These are phyloP conservation scores for Chaetoceros muelleri DNA, from an alignment of 108 stramenopile genomes.

Conservation along the genomic window DNA sequence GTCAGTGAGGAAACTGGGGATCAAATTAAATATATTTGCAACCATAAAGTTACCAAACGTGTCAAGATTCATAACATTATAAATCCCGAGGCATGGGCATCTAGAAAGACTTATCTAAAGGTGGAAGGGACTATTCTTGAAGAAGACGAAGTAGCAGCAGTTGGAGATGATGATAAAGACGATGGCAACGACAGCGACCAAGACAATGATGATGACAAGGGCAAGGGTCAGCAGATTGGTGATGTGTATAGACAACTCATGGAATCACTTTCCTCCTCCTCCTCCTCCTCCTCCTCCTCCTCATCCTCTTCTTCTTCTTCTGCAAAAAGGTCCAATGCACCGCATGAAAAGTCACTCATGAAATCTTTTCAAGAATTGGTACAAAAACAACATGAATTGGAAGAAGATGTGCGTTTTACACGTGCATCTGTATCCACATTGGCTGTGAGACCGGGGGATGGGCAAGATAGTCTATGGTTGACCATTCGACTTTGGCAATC, in stretches of 20 bases:
- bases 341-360: slow-evolving; percentile 37
- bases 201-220: slow-evolving; percentile 12
- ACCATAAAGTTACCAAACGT: slow-evolving; percentile 68
- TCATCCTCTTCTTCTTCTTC: not conserved
- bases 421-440: slow-evolving; percentile 43
- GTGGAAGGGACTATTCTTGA: slow-evolving; percentile 64
- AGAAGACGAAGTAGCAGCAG: slow-evolving; percentile 33
- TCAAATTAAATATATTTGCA: slow-evolving; percentile 84
- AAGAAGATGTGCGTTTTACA: slow-evolving; percentile 80
- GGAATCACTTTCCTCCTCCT: not conserved
- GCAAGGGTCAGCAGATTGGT: slow-evolving; percentile 9
- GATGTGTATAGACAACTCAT: not conserved
- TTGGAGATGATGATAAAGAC: slow-evolving; percentile 11
- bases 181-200: slow-evolving; percentile 13
- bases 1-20: slow-evolving; percentile 73
- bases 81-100: slow-evolving; percentile 67
- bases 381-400: slow-evolving; percentile 60
- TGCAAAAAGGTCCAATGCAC: slow-evolving; percentile 12
- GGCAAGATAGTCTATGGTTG: slow-evolving; percentile 60
- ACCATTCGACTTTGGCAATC: slow-evolving; percentile 78
- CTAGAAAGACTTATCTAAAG: slow-evolving; percentile 62
- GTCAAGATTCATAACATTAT: slow-evolving; percentile 59
- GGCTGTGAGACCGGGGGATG: slow-evolving; percentile 48
- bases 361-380: slow-evolving; percentile 43
- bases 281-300: not conserved